A percentile compares a stretch with the other conserved stretches of the same genome.
Conservation (phyloP, 306 rosid species). For the Lathyrus aphaca region DNA sequence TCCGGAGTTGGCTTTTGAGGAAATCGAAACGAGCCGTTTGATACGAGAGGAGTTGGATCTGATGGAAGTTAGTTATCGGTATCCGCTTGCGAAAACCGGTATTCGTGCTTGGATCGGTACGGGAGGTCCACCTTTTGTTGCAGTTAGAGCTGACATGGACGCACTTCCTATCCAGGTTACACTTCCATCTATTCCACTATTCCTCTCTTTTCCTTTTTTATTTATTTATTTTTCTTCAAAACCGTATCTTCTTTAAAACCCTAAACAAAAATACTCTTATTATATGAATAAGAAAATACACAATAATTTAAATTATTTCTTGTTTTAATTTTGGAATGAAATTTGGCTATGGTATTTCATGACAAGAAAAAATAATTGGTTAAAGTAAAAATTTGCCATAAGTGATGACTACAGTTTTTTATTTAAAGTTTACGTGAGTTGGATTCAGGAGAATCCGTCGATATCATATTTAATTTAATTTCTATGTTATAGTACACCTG, state of each 20-base stretch:
- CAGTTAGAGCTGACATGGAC: constrained; percentile 96
- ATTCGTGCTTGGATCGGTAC: constrained; percentile 88
- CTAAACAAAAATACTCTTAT: background rate
- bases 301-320: background rate
- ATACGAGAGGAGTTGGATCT: constrained; percentile 75
- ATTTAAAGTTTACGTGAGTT: background rate
- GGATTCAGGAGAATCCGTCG: too few relatives aligned
- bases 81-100: constrained; percentile 80
- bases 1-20: constrained; percentile 93
- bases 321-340: background rate
- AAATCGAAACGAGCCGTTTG: constrained; percentile 75
- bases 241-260: background rate
- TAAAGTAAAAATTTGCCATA: background rate
- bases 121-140: constrained; percentile 90
- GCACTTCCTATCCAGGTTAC: constrained; percentile 93
- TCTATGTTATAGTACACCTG: background rate
- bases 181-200: background rate
- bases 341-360: background rate
- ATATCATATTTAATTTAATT: too few relatives aligned
- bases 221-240: background rate
- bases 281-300: background rate
- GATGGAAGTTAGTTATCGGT: constrained; percentile 67
- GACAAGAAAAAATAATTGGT: background rate
- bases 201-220: background rate
- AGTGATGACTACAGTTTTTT: background rate